Percentiles rank a stretch among this genome's conserved stretches.
phyloP scores from a whole-genome alignment of 192 early-diverging fungal genomes.

The Coemansia sp. region DNA sequence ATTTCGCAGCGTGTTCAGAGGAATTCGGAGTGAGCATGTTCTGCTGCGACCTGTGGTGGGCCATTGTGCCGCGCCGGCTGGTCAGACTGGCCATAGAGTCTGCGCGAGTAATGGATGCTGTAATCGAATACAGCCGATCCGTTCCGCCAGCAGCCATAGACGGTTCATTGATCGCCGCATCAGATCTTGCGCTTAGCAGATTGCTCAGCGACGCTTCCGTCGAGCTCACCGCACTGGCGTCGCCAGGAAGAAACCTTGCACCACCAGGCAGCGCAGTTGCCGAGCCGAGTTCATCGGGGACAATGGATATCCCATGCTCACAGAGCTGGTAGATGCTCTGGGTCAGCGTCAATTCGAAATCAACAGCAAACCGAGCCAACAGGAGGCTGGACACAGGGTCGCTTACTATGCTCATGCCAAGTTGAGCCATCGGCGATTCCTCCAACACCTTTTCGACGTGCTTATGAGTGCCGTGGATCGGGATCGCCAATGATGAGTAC shows the following conservation, averaged over 20 bases:
- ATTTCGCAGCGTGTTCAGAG: slow-evolving; percentile 29
- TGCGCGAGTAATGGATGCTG: slow-evolving; percentile 21
- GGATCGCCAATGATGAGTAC: slow-evolving; percentile 25
- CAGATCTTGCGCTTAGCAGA: slow-evolving; percentile 4
- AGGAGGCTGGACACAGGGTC: slow-evolving; percentile 51
- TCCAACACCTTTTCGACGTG: slow-evolving; percentile 20
- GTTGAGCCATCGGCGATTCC: slow-evolving; percentile 25
- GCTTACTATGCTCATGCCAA: slow-evolving; percentile 28
- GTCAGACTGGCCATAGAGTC: slow-evolving; percentile 46
- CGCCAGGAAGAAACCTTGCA: neutral
- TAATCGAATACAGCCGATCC: slow-evolving; percentile 34
- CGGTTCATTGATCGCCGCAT: neutral
- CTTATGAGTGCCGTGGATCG: slow-evolving; percentile 20
- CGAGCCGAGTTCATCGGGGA: slow-evolving; percentile 14
- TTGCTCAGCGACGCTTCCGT: slow-evolving; percentile 28
- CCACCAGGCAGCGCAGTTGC: neutral
- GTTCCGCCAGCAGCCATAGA: neutral
- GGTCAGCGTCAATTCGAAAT: slow-evolving; percentile 53
- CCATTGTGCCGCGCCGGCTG: slow-evolving; percentile 18
- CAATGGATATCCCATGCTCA: slow-evolving; percentile 45
- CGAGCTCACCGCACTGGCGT: slow-evolving; percentile 15
- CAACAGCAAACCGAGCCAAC: slow-evolving; percentile 45
- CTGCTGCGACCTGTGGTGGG: neutral
- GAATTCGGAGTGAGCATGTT: slow-evolving; percentile 15
- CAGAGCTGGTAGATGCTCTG: slow-evolving; percentile 57